Conservation (phyloP, 73 alveolate species). For the Paramecium octaurelia region DNA sequence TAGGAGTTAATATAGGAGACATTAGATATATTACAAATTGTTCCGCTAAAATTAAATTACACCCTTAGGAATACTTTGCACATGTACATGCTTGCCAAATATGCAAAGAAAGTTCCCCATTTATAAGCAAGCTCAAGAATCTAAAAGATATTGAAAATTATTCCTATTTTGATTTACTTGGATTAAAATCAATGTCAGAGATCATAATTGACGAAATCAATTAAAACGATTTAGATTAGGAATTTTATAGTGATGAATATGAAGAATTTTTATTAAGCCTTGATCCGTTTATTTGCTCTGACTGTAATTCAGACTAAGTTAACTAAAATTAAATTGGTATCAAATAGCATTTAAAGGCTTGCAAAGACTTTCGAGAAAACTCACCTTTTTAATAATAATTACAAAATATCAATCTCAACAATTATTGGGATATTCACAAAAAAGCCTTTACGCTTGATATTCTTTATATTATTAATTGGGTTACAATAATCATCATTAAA, state of each 20-base stretch:
- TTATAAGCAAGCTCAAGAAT: background rate
- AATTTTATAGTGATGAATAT: background rate
- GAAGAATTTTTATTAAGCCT: background rate
- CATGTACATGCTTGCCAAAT: background rate
- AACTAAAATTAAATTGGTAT: background rate
- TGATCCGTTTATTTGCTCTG: background rate
- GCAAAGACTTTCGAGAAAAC: background rate
- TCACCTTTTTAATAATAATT: background rate
- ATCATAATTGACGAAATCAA: background rate
- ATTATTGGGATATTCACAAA: background rate
- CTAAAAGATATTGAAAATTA: background rate
- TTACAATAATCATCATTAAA: background rate
- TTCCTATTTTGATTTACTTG: background rate
- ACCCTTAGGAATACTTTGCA: background rate
- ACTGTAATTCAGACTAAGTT: background rate
- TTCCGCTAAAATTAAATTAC: background rate
- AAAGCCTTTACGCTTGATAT: background rate
- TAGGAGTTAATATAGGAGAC: background rate
- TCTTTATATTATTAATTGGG: background rate
- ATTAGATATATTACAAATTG: background rate
- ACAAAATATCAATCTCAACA: background rate
- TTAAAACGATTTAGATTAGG: background rate
- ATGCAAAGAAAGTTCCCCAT: background rate
- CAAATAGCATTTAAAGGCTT: background rate
- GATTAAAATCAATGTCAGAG: background rate